Base-by-base conservation (phyloP, 139 green algal genomes). In the Tetradesmus lagerheimii region DNA sequence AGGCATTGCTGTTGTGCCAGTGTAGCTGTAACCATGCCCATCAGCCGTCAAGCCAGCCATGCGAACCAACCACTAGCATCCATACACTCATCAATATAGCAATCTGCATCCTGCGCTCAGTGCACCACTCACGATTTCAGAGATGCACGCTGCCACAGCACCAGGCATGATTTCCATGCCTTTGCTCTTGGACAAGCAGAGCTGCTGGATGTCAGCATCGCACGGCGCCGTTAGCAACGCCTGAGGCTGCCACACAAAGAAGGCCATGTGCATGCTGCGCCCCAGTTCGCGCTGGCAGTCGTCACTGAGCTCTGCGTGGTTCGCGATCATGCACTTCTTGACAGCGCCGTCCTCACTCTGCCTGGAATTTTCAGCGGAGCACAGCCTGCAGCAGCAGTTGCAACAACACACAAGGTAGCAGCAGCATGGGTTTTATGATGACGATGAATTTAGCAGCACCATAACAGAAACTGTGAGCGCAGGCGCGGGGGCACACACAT, bases 221-320 rank as follows among this genome's bases (percentile, higher is more conserved):
- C 97, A 99, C 1, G 90, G 75, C 8, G 82, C 64, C 0, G 97
- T 99, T 27, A 99, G 87, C 35, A 87, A 34, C 0, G 78, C 71
- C 23, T 91, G 23, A 16, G 91, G 82, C 66, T 89, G 71, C 94
- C 97, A 99, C 43, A 96, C 93, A 93, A 94, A 99, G 81, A 99
- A 95, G 4, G 97, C 95, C 94, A 97, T 97, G 89, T 96, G 95
- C 45, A 97, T 90, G 4, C 95, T 95, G 50, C 97, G 95, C 5
- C 91, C 93, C 76, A 98, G 89, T 94, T 99, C 95, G 27, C 85
- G 75, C 85, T 94, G 86, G 93, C 96, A 98, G 12, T 53, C 83
- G 9, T 76, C 25, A 9, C 34, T 75, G n/a, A 97, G 74, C 39
- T 90, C 82, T 25, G 77, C 82, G 76, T 91, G 94, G 62, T 93